These are phyloP conservation scores for Avena atlantica DNA, from an alignment of 176 grass and related monocot genomes.

Conservation along the genomic window DNA sequence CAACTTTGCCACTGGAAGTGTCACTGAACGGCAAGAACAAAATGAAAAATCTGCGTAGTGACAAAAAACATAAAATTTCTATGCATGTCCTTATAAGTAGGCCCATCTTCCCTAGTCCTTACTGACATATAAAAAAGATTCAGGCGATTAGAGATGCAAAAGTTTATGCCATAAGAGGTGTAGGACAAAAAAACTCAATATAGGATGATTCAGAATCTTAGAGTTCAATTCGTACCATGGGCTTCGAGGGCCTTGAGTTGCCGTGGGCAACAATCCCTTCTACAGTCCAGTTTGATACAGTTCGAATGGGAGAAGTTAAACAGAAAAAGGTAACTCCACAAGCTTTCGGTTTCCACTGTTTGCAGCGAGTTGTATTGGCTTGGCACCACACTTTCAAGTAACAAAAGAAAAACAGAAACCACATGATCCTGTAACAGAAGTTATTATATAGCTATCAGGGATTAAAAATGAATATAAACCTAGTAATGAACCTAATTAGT, in stretches of 20 bases:
- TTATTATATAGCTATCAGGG: not conserved
- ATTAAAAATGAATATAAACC: slow-evolving; percentile 23
- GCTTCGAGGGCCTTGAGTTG: not conserved
- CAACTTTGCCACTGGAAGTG: not conserved
- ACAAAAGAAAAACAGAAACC: slow-evolving; percentile 8
- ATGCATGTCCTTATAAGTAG: not conserved
- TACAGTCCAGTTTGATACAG: slow-evolving; percentile 8
- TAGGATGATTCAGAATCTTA: slow-evolving; percentile 7
- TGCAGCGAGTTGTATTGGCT: not conserved
- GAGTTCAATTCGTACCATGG: not conserved
- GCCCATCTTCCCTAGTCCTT: not conserved
- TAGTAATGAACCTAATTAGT: not conserved
- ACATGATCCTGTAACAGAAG: not conserved
- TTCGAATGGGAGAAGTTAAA: not conserved
- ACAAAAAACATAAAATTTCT: not conserved
- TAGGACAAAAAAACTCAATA: not conserved
- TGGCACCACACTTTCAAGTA: not conserved
- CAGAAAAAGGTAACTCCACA: not conserved
- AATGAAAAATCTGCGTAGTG: slow-evolving; percentile 10
- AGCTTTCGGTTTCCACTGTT: not conserved
- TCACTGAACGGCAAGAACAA: not conserved
- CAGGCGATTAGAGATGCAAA: slow-evolving; percentile 18
- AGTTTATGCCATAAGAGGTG: not conserved
- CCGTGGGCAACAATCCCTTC: not conserved
- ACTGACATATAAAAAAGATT: not conserved